Conservation (phyloP, 1,139 yeast genomes). For the Wickerhamomyces sp. region DNA sequence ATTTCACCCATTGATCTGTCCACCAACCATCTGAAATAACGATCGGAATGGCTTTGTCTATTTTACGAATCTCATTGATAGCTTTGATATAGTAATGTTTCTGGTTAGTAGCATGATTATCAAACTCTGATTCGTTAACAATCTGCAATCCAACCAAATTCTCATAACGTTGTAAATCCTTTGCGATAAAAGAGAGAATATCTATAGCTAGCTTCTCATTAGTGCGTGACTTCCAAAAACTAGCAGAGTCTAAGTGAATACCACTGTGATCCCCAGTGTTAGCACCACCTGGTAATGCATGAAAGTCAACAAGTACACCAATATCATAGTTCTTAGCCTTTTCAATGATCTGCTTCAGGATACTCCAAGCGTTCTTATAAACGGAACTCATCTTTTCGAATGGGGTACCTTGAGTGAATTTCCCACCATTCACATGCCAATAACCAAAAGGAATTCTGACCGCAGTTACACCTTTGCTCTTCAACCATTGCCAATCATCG, state of each 20-base stretch:
- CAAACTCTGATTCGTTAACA: constrained; percentile 78
- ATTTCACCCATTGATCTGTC: constrained; percentile 73
- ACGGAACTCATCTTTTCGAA: constrained; percentile 53
- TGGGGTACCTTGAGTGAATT: constrained; percentile 53
- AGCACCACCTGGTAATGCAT: constrained; percentile 92
- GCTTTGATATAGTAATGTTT: constrained; percentile 67
- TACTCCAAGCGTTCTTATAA: constrained; percentile 69
- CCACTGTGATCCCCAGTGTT: constrained; percentile 86
- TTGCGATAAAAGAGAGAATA: constrained; percentile 55
- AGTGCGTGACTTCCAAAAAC: constrained; percentile 52
- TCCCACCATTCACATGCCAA: constrained; percentile 75
- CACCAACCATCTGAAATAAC: constrained; percentile 94
- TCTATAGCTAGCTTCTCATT: constrained; percentile 45
- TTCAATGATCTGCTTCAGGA: constrained; percentile 31
- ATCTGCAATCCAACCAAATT: constrained; percentile 81
- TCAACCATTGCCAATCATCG: constrained; percentile 78
- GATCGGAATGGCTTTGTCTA: constrained; percentile 59
- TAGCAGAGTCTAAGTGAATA: constrained; percentile 51
- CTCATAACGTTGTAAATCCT: constrained; percentile 51
- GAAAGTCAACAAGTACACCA: constrained; percentile 78
- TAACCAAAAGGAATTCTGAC: constrained; percentile 87
- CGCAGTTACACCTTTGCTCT: constrained; percentile 62
- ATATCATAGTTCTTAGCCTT: constrained; percentile 41
- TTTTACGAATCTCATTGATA: constrained; percentile 50
- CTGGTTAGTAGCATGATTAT: constrained; percentile 47